Percentiles rank a stretch among this genome's conserved stretches.
These are phyloP conservation scores for Colletotrichum sp. DNA, from an alignment of 2,329 filamentous ascomycete genomes.

Conservation along the genomic window DNA sequence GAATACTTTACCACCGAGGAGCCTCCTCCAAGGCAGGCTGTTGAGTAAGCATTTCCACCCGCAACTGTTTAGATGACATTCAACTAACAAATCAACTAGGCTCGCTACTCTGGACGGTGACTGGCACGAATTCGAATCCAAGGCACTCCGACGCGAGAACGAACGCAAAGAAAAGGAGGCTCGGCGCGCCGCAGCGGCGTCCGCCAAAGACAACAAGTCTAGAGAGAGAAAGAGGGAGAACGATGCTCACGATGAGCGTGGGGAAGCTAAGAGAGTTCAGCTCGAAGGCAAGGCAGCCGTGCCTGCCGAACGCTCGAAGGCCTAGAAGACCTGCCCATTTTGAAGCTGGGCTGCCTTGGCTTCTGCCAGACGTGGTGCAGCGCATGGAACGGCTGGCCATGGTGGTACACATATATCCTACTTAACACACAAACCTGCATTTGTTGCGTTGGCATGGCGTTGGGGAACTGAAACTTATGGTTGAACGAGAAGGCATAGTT, in stretches of 20 bases:
- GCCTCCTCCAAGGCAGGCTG: conserved; percentile 76
- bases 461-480: background rate
- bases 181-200: conserved; percentile 35
- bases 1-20: conserved; percentile 87
- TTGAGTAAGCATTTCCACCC: conserved; percentile 68
- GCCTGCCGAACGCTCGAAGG: conserved; percentile 7
- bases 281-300: conserved; percentile 12
- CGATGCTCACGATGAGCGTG: conserved; percentile 33
- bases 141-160: conserved; percentile 89
- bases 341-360: background rate
- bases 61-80: background rate
- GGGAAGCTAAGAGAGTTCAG: conserved; percentile 34
- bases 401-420: background rate
- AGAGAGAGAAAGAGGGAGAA: conserved; percentile 45
- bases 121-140: conserved; percentile 99
- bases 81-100: conserved; percentile 49
- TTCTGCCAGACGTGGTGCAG: background rate
- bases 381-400: background rate
- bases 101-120: conserved; percentile 85
- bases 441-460: conserved; percentile 19
- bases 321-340: background rate
- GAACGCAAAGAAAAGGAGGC: conserved; percentile 68
- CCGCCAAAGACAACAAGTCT: conserved; percentile 38
- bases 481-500: conserved; percentile 1
- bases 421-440: conserved; percentile 6